A percentile compares a stretch with the other conserved stretches of the same genome.
phyloP scores from a whole-genome alignment of 345 rosid species.

The Bruguiera gymnorhiza region DNA sequence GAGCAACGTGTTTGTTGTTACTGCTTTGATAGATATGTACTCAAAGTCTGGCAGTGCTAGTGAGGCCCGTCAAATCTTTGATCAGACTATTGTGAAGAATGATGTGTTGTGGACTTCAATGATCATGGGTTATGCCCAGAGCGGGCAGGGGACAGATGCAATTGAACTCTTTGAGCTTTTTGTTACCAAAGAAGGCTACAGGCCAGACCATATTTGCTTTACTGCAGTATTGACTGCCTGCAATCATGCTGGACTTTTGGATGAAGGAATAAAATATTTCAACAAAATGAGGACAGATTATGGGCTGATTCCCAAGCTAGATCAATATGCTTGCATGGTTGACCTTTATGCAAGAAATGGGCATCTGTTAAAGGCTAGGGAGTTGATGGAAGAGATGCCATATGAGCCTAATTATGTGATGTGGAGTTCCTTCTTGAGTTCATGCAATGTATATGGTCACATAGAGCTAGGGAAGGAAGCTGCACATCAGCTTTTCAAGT shows the following conservation, averaged over 20 bases:
- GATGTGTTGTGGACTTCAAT: conserved; percentile 29
- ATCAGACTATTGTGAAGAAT: conserved; percentile 15
- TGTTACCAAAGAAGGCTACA: conserved; percentile 8
- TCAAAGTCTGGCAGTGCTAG: conserved; percentile 25
- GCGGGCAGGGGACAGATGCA: conserved; percentile 19
- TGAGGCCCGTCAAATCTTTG: conserved; percentile 18
- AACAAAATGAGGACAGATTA: conserved; percentile 15
- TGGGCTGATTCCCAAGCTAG: conserved; percentile 18
- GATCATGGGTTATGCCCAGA: conserved; percentile 25
- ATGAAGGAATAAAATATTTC: conserved; percentile 19
- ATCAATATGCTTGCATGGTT: conserved; percentile 29
- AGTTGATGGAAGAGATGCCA: conserved; percentile 26
- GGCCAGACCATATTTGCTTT: conserved; percentile 22
- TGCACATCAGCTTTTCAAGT: conserved; percentile 19
- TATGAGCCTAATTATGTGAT: conserved; percentile 15
- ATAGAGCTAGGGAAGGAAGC: conserved; percentile 22
- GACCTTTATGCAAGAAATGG: conserved; percentile 27
- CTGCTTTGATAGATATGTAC: conserved; percentile 28
- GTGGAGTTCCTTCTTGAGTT: conserved; percentile 26
- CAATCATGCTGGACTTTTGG: conserved; percentile 26
- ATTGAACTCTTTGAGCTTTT: conserved; percentile 21
- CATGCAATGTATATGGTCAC: conserved; percentile 22
- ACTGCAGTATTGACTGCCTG: conserved; percentile 23
- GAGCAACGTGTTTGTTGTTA: conserved; percentile 18
- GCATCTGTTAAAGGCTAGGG: conserved; percentile 22